These are phyloP conservation scores for Metarhizium guizhouense DNA, from an alignment of 2,329 filamentous ascomycete species.

Conservation along the genomic window DNA sequence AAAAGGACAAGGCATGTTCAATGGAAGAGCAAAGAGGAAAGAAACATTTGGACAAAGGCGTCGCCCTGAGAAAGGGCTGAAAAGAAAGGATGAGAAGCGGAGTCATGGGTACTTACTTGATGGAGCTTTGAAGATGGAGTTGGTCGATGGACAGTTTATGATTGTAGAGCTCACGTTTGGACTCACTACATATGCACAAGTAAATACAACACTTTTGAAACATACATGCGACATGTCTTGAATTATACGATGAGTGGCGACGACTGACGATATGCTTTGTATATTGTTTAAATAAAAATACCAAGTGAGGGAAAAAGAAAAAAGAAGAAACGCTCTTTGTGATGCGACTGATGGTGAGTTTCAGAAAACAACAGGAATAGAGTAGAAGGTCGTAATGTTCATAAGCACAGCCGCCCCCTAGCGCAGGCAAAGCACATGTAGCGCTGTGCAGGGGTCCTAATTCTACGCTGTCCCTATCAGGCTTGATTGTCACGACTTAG, in stretches of 20 bases:
- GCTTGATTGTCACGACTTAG: not conserved
- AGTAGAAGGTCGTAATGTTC: not conserved
- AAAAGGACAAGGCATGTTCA: not conserved
- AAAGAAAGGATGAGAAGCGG: conserved; percentile 7
- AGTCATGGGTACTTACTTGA: not conserved
- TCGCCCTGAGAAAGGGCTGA: conserved; percentile 1
- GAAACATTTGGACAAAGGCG: not conserved
- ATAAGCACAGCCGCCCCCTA: not conserved
- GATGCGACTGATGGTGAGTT: not conserved
- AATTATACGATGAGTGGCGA: not conserved
- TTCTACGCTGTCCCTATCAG: not conserved
- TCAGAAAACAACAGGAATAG: not conserved
- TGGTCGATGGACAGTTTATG: conserved; percentile 17
- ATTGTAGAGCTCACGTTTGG: conserved; percentile 19
- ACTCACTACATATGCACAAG: conserved; percentile 20
- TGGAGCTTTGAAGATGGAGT: conserved; percentile 1
- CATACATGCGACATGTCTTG: no score
- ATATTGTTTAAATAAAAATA: not conserved
- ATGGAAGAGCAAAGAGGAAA: not conserved
- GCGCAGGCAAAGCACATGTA: not conserved
- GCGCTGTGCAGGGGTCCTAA: not conserved
- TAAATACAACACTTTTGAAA: conserved; percentile 4
- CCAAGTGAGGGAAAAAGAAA: no score
- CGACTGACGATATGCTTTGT: not conserved
- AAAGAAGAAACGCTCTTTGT: no score